phyloP scores from a whole-genome alignment of 2,329 filamentous ascomycete genomes.

The Ophiostoma sp. region DNA sequence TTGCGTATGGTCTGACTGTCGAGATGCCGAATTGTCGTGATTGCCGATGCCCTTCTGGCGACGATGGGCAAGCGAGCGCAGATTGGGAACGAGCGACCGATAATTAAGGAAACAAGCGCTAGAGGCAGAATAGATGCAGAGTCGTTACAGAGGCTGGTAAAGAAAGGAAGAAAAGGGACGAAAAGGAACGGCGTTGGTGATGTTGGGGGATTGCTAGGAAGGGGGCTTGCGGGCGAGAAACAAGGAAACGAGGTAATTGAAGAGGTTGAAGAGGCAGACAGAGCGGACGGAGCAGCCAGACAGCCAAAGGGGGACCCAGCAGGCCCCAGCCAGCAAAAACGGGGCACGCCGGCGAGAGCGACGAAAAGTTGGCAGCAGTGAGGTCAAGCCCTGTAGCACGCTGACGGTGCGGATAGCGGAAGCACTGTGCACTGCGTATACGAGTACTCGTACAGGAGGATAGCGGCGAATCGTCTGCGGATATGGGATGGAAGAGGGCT shows the following conservation, averaged over 20 bases:
- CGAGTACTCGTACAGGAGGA: too few relatives aligned
- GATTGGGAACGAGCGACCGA: neutral
- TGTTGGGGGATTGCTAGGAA: neutral
- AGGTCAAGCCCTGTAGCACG: slow-evolving; percentile 5
- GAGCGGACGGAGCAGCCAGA: neutral
- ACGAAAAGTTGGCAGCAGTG: slow-evolving; percentile 22
- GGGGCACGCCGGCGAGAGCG: slow-evolving; percentile 12
- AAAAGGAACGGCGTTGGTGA: slow-evolving; percentile 5
- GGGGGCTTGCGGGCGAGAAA: slow-evolving; percentile 3
- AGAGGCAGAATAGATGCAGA: neutral
- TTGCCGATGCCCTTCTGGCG: neutral
- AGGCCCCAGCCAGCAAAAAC: neutral
- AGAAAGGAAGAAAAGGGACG: neutral
- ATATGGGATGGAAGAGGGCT: slow-evolving; percentile 3
- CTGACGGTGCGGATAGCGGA: neutral
- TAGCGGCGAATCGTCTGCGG: too few relatives aligned
- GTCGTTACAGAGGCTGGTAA: slow-evolving; percentile 11
- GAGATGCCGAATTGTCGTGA: neutral
- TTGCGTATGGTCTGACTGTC: too few relatives aligned
- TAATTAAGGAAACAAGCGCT: slow-evolving; percentile 2
- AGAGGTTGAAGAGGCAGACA: slow-evolving; percentile 10
- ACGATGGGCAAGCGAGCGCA: neutral
- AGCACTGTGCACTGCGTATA: slow-evolving; percentile 1
- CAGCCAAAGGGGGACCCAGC: slow-evolving; percentile 3
- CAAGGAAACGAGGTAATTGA: neutral